Evolutionary conservation across 768 basidiomycete genomes (phyloP).

Genomic region (Termitomyces sp.): DNA sequence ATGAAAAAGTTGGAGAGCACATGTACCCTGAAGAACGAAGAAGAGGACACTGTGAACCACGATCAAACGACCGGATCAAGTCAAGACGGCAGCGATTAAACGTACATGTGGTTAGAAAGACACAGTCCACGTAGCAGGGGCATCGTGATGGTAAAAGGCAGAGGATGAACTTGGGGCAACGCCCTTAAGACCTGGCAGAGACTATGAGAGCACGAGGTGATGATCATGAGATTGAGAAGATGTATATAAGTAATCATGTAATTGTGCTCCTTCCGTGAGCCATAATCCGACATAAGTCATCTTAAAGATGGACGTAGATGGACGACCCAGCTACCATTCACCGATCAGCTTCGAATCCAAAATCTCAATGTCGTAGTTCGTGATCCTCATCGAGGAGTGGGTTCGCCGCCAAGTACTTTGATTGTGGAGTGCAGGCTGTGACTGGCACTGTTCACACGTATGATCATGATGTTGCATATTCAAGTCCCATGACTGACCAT

Average conservation of each 20-base stretch:
- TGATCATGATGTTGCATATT: too few relatives aligned
- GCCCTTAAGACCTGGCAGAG: background rate
- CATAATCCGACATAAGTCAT: too few relatives aligned
- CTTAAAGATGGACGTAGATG: too few relatives aligned
- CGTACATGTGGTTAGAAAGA: background rate
- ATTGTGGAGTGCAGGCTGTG: too few relatives aligned
- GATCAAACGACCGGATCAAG: background rate
- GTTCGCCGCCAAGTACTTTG: too few relatives aligned
- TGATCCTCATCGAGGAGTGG: background rate
- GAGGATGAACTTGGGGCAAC: background rate
- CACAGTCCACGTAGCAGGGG: background rate
- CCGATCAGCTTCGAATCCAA: background rate
- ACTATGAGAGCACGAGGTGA: background rate
- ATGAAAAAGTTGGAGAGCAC: background rate
- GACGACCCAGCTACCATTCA: too few relatives aligned
- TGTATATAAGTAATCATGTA: too few relatives aligned
- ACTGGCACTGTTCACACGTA: too few relatives aligned
- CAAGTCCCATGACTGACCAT: too few relatives aligned
- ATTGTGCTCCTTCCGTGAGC: too few relatives aligned
- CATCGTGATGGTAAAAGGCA: background rate
- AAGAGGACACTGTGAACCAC: background rate
- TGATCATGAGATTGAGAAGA: too few relatives aligned
- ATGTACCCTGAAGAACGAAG: background rate
- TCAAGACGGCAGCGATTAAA: background rate
- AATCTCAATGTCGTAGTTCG: background rate